Conservation (phyloP, 352 stramenopile species). For the Pythium phragmitis region DNA sequence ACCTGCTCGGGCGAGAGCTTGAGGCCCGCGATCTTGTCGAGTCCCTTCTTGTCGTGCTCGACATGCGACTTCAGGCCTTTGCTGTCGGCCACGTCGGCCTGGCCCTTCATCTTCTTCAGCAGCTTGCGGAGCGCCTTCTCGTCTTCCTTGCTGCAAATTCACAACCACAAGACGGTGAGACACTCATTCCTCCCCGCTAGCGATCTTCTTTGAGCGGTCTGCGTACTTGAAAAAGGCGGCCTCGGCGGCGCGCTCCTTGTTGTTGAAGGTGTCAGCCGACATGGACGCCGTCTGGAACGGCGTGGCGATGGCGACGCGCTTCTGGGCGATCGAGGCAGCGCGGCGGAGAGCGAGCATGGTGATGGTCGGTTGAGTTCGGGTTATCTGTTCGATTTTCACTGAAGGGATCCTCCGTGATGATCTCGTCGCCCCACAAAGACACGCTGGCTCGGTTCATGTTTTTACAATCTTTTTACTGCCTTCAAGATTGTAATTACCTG, state of each 20-base stretch:
- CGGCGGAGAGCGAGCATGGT: constrained; percentile 72
- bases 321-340: constrained; percentile 42
- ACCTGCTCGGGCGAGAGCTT: constrained; percentile 68
- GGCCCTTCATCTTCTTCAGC: constrained; percentile 85
- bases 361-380: not conserved
- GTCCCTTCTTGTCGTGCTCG: constrained; percentile 70
- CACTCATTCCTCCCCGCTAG: not conserved
- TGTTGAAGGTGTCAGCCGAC: constrained; percentile 39
- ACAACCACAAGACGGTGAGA: constrained; percentile 1
- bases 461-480: constrained; percentile 4
- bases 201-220: not conserved
- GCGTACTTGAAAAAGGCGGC: constrained; percentile 85
- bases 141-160: constrained; percentile 74
- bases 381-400: not conserved
- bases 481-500: constrained; percentile 19
- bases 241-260: constrained; percentile 82
- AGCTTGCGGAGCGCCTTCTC: constrained; percentile 86
- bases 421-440: constrained; percentile 15
- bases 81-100: constrained; percentile 67
- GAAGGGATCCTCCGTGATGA: not conserved
- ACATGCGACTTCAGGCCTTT: constrained; percentile 69
- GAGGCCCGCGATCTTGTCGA: constrained; percentile 64
- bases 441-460: constrained; percentile 3
- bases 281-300: constrained; percentile 45
- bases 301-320: constrained; percentile 46